These are phyloP conservation scores for Erythrophleum ivorense DNA, from an alignment of 331 rosid genomes.

Conservation along the genomic window DNA sequence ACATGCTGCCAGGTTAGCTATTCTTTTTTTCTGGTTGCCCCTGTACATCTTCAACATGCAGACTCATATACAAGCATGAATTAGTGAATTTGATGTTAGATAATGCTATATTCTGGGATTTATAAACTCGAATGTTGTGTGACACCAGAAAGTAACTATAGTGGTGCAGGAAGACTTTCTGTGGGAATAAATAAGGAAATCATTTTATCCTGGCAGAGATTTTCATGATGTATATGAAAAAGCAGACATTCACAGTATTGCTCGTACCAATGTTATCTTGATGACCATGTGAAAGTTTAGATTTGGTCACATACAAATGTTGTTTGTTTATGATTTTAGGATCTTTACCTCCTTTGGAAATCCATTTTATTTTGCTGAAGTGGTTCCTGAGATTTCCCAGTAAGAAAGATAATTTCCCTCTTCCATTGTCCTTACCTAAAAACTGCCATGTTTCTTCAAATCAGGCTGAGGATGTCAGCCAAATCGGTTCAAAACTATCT, in stretches of 20 bases:
- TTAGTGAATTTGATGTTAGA: conserved; percentile 20
- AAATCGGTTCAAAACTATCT: no score
- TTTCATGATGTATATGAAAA: conserved; percentile 8
- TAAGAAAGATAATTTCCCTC: background rate
- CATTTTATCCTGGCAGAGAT: background rate
- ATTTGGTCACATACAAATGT: background rate
- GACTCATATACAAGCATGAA: conserved; percentile 11
- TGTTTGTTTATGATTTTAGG: background rate
- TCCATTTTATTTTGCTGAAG: conserved; percentile 8
- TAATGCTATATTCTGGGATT: conserved; percentile 24
- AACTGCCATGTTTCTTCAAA: background rate
- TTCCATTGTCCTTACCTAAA: background rate
- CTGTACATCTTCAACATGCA: conserved; percentile 6
- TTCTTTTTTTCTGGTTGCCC: conserved; percentile 27
- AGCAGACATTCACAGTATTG: background rate
- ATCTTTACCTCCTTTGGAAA: background rate
- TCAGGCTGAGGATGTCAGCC: background rate
- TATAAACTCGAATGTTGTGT: conserved; percentile 19
- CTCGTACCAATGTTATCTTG: conserved; percentile 2
- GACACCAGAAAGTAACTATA: background rate
- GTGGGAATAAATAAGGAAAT: background rate
- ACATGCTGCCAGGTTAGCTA: conserved; percentile 91
- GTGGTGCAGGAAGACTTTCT: background rate
- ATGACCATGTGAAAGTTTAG: background rate
- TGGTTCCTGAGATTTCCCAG: conserved; percentile 3